Evolutionary conservation across 495 filamentous ascomycete species (phyloP), one percentile per base, ranked within the genome.

Genomic region (Hypoxylon perforatum): DNA sequence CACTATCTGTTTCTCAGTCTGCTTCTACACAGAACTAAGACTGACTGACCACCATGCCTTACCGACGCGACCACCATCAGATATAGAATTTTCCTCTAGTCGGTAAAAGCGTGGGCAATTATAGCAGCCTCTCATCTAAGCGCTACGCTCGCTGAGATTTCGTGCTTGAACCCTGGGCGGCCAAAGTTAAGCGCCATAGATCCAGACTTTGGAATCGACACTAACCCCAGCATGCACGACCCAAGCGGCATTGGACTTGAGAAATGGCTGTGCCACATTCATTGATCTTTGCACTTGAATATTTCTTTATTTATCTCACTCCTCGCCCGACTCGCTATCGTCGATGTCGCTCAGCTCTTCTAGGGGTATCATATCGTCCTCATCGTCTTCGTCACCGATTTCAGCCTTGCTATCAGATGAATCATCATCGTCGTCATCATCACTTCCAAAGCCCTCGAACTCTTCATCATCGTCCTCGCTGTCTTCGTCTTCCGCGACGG

Each of bases 341-440:
- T 80, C 80, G 41, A 80, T 81, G 53, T 83, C 81, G 57, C 80
- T 81, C 39, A 82, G 76, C 47, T 80, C 82, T 45, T 79, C 81
- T 35, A 85, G 75, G 76, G 82, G 80, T 75, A 78, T 82, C 77
- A 85, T 80, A 61, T 84, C 83, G 67, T 82, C 82, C 10, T 79
- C 80, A 22, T 71, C 77, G 30, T 82, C 80, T 21, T 78, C 78
- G 45, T 67, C 75, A 36, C 51, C 72, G 19, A 59, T 69, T 25
- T 72, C 70, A 48, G 73, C 74, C 23, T 72, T 71, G 33, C 69
- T 65, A 22, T 69, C 76, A 22, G 77, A 72, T 44, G n/a, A n/a
- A n/a, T n/a, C n/a, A n/a, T n/a, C n/a, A n/a, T n/a, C n/a, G n/a
- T n/a, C n/a, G 11, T 78, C 80, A 41, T 74, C 77, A 7, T 66